Evolutionary conservation across 2,329 filamentous ascomycete species (phyloP).

Genomic region (Penicillium sclerotiorum): DNA sequence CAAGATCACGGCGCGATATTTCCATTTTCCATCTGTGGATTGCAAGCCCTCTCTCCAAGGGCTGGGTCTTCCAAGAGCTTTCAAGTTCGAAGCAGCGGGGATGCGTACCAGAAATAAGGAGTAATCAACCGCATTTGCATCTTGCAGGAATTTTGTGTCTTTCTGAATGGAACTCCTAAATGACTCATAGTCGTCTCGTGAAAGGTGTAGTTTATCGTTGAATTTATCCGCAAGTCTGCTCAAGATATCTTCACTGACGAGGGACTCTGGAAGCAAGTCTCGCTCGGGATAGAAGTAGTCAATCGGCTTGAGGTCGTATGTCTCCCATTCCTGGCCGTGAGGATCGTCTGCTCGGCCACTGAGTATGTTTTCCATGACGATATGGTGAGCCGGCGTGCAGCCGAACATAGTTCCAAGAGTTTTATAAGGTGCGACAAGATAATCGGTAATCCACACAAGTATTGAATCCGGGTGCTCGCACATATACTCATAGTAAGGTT

Average conservation of each 20-base stretch:
- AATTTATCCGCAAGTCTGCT: constrained; percentile 69
- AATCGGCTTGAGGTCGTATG: constrained; percentile 73
- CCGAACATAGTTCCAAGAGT: constrained; percentile 64
- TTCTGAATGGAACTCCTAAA: constrained; percentile 59
- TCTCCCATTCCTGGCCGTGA: constrained; percentile 62
- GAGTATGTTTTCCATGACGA: constrained; percentile 77
- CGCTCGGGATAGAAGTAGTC: constrained; percentile 77
- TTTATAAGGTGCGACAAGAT: constrained; percentile 59
- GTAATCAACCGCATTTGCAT: constrained; percentile 71
- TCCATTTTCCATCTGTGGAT: constrained; percentile 65
- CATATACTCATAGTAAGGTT: constrained; percentile 68
- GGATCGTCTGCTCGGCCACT: constrained; percentile 58
- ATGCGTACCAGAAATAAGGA: constrained; percentile 71
- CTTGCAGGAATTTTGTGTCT: constrained; percentile 66
- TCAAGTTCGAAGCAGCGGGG: constrained; percentile 42
- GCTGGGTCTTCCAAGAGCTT: constrained; percentile 34
- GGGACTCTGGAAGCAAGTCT: constrained; percentile 65
- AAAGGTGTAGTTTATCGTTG: constrained; percentile 64
- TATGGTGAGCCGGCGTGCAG: constrained; percentile 68
- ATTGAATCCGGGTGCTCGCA: constrained; percentile 60
- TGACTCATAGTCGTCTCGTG: constrained; percentile 56
- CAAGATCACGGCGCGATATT: constrained; percentile 68
- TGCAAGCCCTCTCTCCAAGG: constrained; percentile 65
- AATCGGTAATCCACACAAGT: constrained; percentile 71
- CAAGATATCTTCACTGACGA: constrained; percentile 67